phyloP scores from a whole-genome alignment of 2,329 filamentous ascomycete species.

The Phyllosticta capitalensis region DNA sequence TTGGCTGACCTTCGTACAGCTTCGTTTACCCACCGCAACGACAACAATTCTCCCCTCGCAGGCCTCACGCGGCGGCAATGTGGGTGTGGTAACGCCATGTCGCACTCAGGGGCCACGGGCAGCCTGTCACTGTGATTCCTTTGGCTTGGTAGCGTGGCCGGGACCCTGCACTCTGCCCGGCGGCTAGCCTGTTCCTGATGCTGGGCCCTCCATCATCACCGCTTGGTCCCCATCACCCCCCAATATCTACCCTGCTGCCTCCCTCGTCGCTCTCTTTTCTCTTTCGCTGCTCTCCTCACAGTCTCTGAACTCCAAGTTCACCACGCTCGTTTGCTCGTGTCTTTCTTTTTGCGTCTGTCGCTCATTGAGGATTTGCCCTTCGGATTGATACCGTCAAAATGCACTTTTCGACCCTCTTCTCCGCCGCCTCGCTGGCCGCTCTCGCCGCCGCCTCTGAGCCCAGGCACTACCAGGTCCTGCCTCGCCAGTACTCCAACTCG shows the following conservation, averaged over 20 bases:
- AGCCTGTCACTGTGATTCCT: background rate
- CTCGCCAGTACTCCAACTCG: constrained; percentile 8
- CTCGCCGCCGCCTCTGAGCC: constrained; percentile 20
- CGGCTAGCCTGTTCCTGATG: background rate
- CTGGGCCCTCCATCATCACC: background rate
- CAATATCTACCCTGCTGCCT: background rate
- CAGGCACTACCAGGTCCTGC: constrained; percentile 14
- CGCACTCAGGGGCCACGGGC: background rate
- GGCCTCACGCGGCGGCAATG: no score
- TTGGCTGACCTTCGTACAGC: no score
- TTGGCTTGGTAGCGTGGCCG: no score
- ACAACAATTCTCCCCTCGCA: no score
- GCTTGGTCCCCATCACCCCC: background rate
- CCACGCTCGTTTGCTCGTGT: background rate
- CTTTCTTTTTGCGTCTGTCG: background rate
- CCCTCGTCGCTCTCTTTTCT: background rate
- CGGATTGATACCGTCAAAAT: background rate
- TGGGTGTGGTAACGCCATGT: background rate
- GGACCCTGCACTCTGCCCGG: background rate
- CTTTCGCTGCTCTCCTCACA: background rate
- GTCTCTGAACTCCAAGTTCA: background rate
- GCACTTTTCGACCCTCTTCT: background rate
- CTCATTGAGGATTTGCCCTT: background rate
- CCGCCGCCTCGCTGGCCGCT: constrained; percentile 8
- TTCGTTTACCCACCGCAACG: no score